Evolutionary conservation across 1,284 basidiomycete species (phyloP), one percentile per base, ranked within the genome.

Genomic region (Leccinum pachyderme): DNA sequence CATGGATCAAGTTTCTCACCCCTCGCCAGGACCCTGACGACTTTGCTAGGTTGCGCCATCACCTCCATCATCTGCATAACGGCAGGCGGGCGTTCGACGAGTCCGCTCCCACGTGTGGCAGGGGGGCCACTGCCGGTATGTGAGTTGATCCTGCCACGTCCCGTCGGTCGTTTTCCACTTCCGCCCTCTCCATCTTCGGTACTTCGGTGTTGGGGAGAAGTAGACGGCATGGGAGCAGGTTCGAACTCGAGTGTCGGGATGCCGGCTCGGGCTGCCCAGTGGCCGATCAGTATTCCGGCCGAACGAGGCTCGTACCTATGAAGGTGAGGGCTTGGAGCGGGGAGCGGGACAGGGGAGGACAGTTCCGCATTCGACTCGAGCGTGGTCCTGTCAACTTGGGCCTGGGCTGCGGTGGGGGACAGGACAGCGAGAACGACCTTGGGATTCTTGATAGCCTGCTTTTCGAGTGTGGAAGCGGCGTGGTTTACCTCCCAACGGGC

Each of bases 41-140:
- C 84, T 58, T 83, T 84, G 71, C 77, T 86, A 3, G 83, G 83
- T 61, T 88, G 85, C 37, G 83, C 77, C 28, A 87, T 80, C 66
- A 81, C 80, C 59, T 86, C 84, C 84, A 87, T 87, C 83, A 86
- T 87, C 4, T 84, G 82, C 77, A 82, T 81, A 39, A 86, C 86
- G 4, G 83, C 84, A 12, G 84, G 80, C 0, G 87, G 86, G 18
- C 87, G 80, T 64, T 89, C 86, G 47, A 89, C 86, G 28, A 89
- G 75, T 28, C 68, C 69, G 6, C 66, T 60, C 47, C 70, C 63
- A 51, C 67, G 63, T n/a, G 67, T 43, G 25, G 56, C 29, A 12
- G 63, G 55, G 29, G 64, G 58, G 15, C 57, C 54, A 24, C 25
- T 54, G 3, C 33, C 49, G 27, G 35, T 52, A n/a, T 72, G 60